Evolutionary conservation across 2,329 filamentous ascomycete genomes (phyloP).

Genomic region (Allantophomopsis cytisporea): DNA sequence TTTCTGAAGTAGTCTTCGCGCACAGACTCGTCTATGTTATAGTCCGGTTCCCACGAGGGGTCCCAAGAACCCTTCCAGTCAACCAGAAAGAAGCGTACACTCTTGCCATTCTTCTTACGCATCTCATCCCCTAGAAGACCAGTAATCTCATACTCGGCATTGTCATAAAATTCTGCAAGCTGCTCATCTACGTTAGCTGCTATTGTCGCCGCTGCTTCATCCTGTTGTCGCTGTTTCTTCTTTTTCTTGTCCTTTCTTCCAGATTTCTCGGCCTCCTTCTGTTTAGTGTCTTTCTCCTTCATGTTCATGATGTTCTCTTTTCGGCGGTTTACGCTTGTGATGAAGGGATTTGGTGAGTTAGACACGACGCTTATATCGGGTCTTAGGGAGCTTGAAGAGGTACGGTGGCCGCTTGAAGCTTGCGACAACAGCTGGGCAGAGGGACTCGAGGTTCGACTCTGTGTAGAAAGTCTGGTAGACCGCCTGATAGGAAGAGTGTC

Average conservation of each 20-base stretch:
- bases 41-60: constrained; percentile 13
- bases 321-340: too few species aligned
- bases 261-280: background rate
- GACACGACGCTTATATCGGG: too few species aligned
- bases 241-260: constrained; percentile 1
- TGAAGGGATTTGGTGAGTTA: too few species aligned
- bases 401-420: too few species aligned
- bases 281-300: too few species aligned
- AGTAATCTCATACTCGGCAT: constrained; percentile 7
- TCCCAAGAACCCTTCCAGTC: constrained; percentile 13
- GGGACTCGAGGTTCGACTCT: too few species aligned
- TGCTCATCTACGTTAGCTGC: constrained; percentile 1
- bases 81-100: constrained; percentile 9
- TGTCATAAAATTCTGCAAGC: background rate
- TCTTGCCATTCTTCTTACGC: constrained; percentile 4
- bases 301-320: too few species aligned
- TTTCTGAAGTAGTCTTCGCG: background rate
- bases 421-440: too few species aligned
- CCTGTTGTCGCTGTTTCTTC: constrained; percentile 2
- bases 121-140: constrained; percentile 9
- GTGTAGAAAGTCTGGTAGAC: too few species aligned
- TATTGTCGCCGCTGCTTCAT: constrained; percentile 2
- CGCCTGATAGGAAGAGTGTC: too few species aligned
- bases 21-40: constrained; percentile 6
- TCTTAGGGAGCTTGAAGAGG: too few species aligned